A percentile compares a stretch with the other conserved stretches of the same genome.
phyloP scores from a whole-genome alignment of 2,329 filamentous ascomycete genomes.

The Botrytis hyacinthi region DNA sequence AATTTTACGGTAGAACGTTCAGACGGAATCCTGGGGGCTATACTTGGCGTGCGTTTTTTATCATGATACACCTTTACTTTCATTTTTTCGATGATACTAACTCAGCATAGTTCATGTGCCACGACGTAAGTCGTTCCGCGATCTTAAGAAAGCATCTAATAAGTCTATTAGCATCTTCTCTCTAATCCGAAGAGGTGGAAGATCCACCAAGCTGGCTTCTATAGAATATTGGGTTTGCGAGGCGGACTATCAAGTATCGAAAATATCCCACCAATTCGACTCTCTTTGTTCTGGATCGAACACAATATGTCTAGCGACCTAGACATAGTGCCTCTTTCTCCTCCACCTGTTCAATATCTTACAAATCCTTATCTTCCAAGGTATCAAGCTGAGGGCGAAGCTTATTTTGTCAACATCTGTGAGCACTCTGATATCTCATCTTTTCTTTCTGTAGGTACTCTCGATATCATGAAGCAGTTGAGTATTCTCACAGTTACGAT shows the following conservation, averaged over 20 bases:
- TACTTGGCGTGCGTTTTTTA: background rate
- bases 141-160: background rate
- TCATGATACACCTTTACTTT: background rate
- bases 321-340: background rate
- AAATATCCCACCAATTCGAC: background rate
- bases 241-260: conserved; percentile 12
- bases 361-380: background rate
- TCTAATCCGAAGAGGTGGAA: background rate
- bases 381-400: background rate
- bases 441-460: background rate
- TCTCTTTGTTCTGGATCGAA: conserved; percentile 16
- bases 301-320: conserved; percentile 11
- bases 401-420: background rate
- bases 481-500: background rate
- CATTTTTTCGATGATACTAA: background rate
- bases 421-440: background rate
- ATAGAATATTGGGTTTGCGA: background rate
- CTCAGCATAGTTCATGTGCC: conserved; percentile 11
- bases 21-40: background rate
- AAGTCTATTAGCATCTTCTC: background rate
- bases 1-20: background rate
- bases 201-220: conserved; percentile 12
- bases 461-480: background rate
- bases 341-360: background rate
- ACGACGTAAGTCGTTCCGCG: conserved; percentile 4